Evolutionary conservation across 345 rosid species (phyloP).

Genomic region (Acer campestre): DNA sequence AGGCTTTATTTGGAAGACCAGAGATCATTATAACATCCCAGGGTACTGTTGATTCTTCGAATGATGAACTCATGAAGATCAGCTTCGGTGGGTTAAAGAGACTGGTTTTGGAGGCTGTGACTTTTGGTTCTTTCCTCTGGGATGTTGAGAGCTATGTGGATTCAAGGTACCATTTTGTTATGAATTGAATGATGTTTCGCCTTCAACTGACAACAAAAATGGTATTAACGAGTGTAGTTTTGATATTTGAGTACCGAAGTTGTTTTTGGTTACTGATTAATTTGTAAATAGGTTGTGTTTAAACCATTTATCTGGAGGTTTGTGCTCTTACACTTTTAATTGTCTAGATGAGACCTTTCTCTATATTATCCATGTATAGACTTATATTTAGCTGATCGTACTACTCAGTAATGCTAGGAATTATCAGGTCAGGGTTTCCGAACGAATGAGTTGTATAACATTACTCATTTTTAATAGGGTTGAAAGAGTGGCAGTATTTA

Average conservation of each 20-base stretch:
- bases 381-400: too few species aligned
- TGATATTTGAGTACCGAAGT: not conserved
- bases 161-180: constrained; percentile 88
- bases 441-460: too few species aligned
- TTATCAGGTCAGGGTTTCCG: too few species aligned
- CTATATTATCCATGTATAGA: not conserved
- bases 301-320: constrained; percentile 6
- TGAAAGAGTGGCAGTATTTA: not conserved
- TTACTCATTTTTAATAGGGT: not conserved
- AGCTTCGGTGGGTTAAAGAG: constrained; percentile 89
- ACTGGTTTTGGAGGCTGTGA: constrained; percentile 94
- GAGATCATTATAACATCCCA: constrained; percentile 71
- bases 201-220: constrained; percentile 22
- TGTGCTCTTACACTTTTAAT: not conserved
- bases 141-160: constrained; percentile 94
- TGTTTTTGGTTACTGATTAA: constrained; percentile 1
- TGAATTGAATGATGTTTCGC: constrained; percentile 41
- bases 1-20: constrained; percentile 90
- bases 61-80: constrained; percentile 70
- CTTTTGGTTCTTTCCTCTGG: constrained; percentile 98
- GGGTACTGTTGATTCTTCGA: constrained; percentile 72
- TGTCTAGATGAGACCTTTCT: not conserved
- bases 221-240: constrained; percentile 20
- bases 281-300: constrained; percentile 20
- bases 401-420: too few species aligned